A percentile compares a stretch with the other conserved stretches of the same genome.
Evolutionary conservation across 2,329 filamentous ascomycete genomes (phyloP).

Genomic region (Blastomyces parvus): DNA sequence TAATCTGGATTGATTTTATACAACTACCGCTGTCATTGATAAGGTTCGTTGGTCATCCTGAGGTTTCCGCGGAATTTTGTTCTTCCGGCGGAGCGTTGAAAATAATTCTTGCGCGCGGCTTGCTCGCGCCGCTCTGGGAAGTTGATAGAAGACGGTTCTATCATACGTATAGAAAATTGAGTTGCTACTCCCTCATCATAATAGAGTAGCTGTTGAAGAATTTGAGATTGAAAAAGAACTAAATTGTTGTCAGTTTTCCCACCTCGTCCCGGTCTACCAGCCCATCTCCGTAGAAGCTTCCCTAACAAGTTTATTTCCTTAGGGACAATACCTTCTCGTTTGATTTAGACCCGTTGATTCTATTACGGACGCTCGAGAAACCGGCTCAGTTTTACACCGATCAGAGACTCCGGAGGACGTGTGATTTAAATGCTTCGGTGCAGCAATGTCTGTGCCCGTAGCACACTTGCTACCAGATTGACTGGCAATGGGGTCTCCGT

Average conservation of each 20-base stretch:
- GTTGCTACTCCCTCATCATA: neutral
- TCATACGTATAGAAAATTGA: neutral
- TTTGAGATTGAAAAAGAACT: neutral
- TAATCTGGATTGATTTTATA: too few relatives aligned
- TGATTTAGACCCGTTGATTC: neutral
- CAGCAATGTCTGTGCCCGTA: conserved; percentile 7
- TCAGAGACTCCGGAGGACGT: neutral
- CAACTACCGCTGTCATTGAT: too few relatives aligned
- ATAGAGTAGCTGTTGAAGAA: neutral
- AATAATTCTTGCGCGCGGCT: neutral
- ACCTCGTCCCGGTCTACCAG: neutral
- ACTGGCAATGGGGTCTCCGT: neutral
- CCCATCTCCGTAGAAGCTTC: neutral
- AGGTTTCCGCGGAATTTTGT: neutral
- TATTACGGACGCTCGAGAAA: neutral
- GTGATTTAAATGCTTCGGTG: conserved; percentile 11
- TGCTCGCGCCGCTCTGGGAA: too few relatives aligned
- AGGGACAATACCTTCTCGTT: neutral
- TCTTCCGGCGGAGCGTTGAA: conserved; percentile 1
- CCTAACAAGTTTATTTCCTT: neutral
- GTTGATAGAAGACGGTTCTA: too few relatives aligned
- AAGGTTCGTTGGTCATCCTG: too few relatives aligned
- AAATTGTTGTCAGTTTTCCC: neutral
- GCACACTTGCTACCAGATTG: conserved; percentile 8
- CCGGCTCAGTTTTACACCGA: neutral